Percentiles rank a stretch among this genome's conserved stretches.
phyloP scores from a whole-genome alignment of 2,329 filamentous ascomycete species.

The Ophiostoma ulmi region DNA sequence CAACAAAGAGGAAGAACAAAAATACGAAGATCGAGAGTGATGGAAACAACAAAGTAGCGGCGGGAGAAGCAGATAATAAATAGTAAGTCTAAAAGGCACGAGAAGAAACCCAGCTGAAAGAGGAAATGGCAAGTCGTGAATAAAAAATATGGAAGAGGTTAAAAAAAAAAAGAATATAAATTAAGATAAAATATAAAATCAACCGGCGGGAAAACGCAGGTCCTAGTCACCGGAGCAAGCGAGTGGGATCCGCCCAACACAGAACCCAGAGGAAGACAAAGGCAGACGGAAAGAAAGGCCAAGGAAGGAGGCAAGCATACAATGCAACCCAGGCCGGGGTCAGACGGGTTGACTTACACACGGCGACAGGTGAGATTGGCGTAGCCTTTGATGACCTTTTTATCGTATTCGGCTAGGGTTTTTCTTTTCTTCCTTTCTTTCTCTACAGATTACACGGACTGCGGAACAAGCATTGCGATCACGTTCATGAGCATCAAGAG shows the following conservation, averaged over 20 bases:
- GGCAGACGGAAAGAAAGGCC: background rate
- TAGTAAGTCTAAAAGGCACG: background rate
- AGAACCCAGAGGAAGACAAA: background rate
- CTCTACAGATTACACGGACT: too few relatives aligned
- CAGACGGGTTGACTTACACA: background rate
- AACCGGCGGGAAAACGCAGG: background rate
- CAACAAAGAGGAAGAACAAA: background rate
- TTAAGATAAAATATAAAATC: background rate
- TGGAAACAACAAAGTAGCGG: background rate
- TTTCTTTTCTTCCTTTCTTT: background rate
- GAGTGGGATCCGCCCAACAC: background rate
- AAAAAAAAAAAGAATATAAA: background rate
- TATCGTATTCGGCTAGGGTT: background rate
- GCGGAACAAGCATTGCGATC: background rate
- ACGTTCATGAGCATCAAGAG: background rate
- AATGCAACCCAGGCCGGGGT: background rate
- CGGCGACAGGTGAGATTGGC: background rate
- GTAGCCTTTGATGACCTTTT: background rate
- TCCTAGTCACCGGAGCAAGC: background rate
- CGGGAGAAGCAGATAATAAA: background rate
- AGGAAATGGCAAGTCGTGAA: too few relatives aligned
- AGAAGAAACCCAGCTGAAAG: background rate
- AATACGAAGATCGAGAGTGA: background rate
- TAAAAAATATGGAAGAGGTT: background rate
- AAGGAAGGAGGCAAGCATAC: background rate